A percentile compares a stretch with the other conserved stretches of the same genome.
Conservation (phyloP, 2,329 filamentous ascomycete species). For the Colletotrichum australisinense region DNA sequence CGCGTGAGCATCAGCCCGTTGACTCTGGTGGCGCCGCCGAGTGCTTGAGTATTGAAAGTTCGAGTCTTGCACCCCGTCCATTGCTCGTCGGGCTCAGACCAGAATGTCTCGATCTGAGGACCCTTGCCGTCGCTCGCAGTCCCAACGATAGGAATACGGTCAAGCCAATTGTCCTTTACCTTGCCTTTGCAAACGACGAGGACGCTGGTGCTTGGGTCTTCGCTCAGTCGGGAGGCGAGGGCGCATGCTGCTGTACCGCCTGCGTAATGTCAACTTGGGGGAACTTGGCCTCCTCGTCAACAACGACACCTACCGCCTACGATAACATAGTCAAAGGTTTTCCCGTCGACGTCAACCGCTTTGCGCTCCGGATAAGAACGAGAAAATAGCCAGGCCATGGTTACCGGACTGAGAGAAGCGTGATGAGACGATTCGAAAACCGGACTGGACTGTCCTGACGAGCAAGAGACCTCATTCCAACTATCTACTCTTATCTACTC, state of each 20-base stretch:
- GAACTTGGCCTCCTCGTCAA: not conserved
- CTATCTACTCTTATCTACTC: not conserved
- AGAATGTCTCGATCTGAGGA: slow-evolving; percentile 41
- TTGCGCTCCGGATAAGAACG: slow-evolving; percentile 39
- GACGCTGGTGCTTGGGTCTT: slow-evolving; percentile 49
- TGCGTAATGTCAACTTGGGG: slow-evolving; percentile 6
- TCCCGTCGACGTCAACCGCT: slow-evolving; percentile 39
- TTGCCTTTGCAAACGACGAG: slow-evolving; percentile 51
- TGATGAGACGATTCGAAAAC: not conserved
- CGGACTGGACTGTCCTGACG: not conserved
- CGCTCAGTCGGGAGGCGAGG: slow-evolving; percentile 56
- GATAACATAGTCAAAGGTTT: slow-evolving; percentile 57
- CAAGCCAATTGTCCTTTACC: slow-evolving; percentile 42
- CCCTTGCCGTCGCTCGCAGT: slow-evolving; percentile 39
- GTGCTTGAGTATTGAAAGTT: slow-evolving; percentile 42
- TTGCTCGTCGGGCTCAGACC: slow-evolving; percentile 41
- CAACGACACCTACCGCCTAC: slow-evolving; percentile 49
- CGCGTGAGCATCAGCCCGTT: slow-evolving; percentile 47
- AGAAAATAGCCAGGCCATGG: slow-evolving; percentile 42
- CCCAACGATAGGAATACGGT: slow-evolving; percentile 45
- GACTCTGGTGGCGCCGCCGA: slow-evolving; percentile 47
- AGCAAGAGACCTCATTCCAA: not conserved
- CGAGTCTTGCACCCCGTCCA: slow-evolving; percentile 35
- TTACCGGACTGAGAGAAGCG: not conserved
- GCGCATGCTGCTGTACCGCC: slow-evolving; percentile 61